Percentiles rank a stretch among this genome's conserved stretches.
phyloP scores from a whole-genome alignment of 192 early-diverging fungal genomes.

The Umbelopsis ramanniana region DNA sequence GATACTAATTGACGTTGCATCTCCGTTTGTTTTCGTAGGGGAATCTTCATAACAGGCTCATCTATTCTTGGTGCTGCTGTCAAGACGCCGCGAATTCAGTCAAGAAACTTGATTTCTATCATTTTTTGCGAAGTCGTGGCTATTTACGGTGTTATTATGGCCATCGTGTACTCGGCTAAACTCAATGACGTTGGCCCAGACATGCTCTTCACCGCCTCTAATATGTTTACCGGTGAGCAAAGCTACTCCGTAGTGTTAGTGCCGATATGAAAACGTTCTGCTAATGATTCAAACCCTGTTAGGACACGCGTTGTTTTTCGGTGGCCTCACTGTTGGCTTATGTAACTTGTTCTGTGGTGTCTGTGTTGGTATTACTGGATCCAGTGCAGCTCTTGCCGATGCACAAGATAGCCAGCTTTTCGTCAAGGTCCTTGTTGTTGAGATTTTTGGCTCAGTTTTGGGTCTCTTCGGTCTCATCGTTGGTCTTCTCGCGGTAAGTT shows the following conservation, averaged over 20 bases:
- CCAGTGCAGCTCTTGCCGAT: slow-evolving; percentile 94
- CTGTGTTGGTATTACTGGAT: slow-evolving; percentile 91
- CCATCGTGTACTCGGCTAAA: slow-evolving; percentile 94
- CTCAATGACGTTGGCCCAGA: slow-evolving; percentile 58
- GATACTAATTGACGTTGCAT: background rate
- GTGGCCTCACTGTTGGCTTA: slow-evolving; percentile 92
- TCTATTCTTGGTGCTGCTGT: slow-evolving; percentile 51
- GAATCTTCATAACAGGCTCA: slow-evolving; percentile 75
- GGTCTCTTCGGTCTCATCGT: slow-evolving; percentile 98
- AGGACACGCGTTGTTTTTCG: slow-evolving; percentile 96
- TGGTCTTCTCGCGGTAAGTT: slow-evolving; percentile 78
- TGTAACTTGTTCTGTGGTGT: slow-evolving; percentile 94
- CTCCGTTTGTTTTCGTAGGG: slow-evolving; percentile 58
- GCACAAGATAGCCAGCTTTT: slow-evolving; percentile 93
- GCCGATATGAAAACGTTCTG: background rate
- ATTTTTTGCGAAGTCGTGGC: slow-evolving; percentile 99
- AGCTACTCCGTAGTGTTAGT: background rate
- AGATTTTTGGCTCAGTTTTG: slow-evolving; percentile 96
- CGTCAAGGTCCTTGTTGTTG: slow-evolving; percentile 97
- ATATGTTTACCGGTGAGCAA: slow-evolving; percentile 79
- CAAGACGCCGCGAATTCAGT: slow-evolving; percentile 87
- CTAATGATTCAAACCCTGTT: background rate
- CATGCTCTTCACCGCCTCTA: slow-evolving; percentile 54
- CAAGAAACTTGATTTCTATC: slow-evolving; percentile 97
- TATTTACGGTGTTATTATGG: slow-evolving; percentile 99